Conservation (phyloP, 2,329 filamentous ascomycete species). For the Penicillium nordicum region DNA sequence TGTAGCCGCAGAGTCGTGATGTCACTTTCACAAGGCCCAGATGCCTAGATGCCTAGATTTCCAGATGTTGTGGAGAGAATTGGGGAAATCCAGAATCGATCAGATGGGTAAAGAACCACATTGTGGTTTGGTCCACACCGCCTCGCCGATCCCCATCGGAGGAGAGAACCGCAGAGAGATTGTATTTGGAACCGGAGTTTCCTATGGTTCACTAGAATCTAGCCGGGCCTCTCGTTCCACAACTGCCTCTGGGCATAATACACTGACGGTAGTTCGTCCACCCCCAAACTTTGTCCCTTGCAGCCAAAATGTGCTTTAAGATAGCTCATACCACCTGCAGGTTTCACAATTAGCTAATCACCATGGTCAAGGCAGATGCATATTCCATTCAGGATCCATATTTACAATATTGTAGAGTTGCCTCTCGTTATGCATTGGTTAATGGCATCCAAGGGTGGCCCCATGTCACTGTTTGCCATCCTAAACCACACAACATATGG, state of each 20-base stretch:
- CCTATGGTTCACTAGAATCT: not conserved
- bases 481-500: not conserved
- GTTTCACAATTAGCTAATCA: not conserved
- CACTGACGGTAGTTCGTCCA: not conserved
- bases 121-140: slow-evolving; percentile 1
- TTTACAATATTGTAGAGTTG: not conserved
- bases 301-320: not conserved
- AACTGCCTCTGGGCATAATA: not conserved
- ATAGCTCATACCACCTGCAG: not conserved
- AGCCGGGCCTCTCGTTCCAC: not conserved
- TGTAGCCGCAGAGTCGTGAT: not conserved
- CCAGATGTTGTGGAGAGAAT: slow-evolving; percentile 1
- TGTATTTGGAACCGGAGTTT: not conserved
- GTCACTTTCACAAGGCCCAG: not conserved
- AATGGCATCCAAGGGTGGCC: not conserved
- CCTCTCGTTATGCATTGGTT: not conserved
- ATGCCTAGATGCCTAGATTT: not conserved
- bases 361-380: not conserved
- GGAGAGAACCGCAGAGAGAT: not conserved
- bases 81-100: not conserved
- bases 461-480: not conserved
- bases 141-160: not conserved
- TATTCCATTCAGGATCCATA: not conserved
- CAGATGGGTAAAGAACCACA: not conserved
- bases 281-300: not conserved